phyloP scores from a whole-genome alignment of 2,329 filamentous ascomycete genomes.

The Clonostachys rosea region DNA sequence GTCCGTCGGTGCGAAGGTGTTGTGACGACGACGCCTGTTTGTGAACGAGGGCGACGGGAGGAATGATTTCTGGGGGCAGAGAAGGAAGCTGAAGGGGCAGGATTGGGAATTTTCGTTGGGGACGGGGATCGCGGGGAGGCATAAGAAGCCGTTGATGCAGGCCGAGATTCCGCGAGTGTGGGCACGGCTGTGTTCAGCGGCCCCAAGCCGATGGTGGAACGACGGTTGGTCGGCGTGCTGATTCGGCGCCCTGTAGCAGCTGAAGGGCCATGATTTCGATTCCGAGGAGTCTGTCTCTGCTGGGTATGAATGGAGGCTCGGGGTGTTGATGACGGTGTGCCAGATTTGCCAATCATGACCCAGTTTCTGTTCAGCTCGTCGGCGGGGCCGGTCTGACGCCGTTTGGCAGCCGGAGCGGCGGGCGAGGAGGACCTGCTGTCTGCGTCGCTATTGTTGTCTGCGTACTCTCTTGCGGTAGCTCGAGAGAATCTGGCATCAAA shows the following conservation, averaged over 20 bases:
- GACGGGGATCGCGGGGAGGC: slow-evolving; percentile 23
- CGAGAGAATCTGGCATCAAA: not conserved
- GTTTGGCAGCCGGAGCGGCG: slow-evolving; percentile 41
- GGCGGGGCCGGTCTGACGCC: slow-evolving; percentile 45
- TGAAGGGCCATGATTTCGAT: slow-evolving; percentile 23
- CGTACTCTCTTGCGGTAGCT: not conserved
- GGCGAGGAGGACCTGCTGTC: slow-evolving; percentile 31
- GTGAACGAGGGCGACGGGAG: too few relatives aligned
- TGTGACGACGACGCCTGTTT: not conserved
- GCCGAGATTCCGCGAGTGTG: slow-evolving; percentile 4
- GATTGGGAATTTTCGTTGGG: slow-evolving; percentile 39
- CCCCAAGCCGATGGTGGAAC: slow-evolving; percentile 5
- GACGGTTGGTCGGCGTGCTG: slow-evolving; percentile 24
- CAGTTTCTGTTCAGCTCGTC: slow-evolving; percentile 63
- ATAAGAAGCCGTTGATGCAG: slow-evolving; percentile 22
- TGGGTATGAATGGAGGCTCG: slow-evolving; percentile 12
- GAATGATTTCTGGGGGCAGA: not conserved
- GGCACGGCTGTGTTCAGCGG: slow-evolving; percentile 12
- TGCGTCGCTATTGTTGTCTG: not conserved
- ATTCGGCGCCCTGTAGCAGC: slow-evolving; percentile 35
- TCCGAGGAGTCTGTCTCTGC: slow-evolving; percentile 13
- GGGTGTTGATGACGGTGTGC: slow-evolving; percentile 14
- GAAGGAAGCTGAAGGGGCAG: slow-evolving; percentile 13
- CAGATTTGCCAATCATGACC: slow-evolving; percentile 53
- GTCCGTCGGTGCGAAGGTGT: slow-evolving; percentile 31